Evolutionary conservation across 345 rosid genomes (phyloP).

Genomic region (Aquilaria yunnanensis): DNA sequence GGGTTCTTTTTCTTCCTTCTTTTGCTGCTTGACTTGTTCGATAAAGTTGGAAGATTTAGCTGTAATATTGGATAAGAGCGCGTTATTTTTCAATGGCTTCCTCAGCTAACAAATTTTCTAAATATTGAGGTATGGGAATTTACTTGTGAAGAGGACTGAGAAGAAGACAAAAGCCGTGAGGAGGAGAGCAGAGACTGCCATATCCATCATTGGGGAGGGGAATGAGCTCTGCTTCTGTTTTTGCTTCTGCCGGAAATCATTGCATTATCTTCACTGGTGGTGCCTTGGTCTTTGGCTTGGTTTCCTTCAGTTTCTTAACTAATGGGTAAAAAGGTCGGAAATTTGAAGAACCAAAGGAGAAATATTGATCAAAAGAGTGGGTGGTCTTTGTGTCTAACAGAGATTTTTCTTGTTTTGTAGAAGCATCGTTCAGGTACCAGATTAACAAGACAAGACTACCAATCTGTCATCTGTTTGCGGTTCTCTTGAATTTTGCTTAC

Average conservation of each 20-base stretch:
- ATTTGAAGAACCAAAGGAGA: too few relatives aligned
- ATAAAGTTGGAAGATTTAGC: conserved; percentile 24
- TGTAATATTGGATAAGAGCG: too few relatives aligned
- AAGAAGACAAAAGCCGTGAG: conserved; percentile 21
- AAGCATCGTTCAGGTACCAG: too few relatives aligned
- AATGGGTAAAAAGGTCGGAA: too few relatives aligned
- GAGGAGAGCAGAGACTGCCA: conserved; percentile 27
- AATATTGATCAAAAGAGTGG: too few relatives aligned
- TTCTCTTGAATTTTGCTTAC: too few relatives aligned
- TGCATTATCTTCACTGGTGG: conserved; percentile 49
- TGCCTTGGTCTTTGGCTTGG: too few relatives aligned
- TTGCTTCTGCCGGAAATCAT: conserved; percentile 37
- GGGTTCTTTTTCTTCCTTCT: conserved; percentile 49
- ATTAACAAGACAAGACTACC: too few relatives aligned
- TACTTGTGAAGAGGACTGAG: conserved; percentile 14
- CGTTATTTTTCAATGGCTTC: too few relatives aligned
- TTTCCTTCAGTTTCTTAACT: not conserved
- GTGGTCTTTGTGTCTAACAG: too few relatives aligned
- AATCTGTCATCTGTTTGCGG: too few relatives aligned
- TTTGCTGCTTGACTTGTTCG: conserved; percentile 17
- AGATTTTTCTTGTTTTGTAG: too few relatives aligned
- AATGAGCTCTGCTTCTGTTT: conserved; percentile 25
- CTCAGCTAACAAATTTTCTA: not conserved
- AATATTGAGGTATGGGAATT: not conserved
- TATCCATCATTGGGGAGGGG: conserved; percentile 46